Base-by-base conservation (phyloP, 257 asterid genomes). In the Solanum pennellii region DNA sequence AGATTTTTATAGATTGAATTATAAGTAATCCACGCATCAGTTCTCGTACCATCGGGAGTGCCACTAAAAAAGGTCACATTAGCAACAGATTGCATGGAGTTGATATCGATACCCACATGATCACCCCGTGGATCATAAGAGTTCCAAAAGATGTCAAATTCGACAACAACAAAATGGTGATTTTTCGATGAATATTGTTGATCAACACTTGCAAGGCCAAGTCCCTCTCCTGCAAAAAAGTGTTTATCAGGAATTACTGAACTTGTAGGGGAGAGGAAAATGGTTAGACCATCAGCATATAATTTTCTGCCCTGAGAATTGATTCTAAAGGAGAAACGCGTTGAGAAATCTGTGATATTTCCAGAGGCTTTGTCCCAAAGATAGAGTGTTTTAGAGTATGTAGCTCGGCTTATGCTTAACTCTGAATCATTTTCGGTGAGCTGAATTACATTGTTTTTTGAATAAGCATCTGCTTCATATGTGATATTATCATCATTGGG, bases 31-130 rank as follows among this genome's bases (percentile, higher is more conserved):
- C 86, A 80, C 3, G 65, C 91, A 3, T 89, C 84, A 39, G 87
- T 77, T 37, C 1, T 21, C 9, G 0, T n/a, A 14, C 88, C 92
- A 23, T 27, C 15, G 11, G 71, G 27, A 39, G 87, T 73, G 75
- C 68, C 69, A 52, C 80, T 83, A 66, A 3, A 8, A 91, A 92
- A 89, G 13, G 72, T n/a, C 9, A 13, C 82, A 37, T 3, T 25
- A 3, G 8, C 6, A 18, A 23, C 76, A 16, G 91, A 91, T 29
- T 42, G 9, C 88, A 86, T 47, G 5, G 90, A 89, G 44, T 89
- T 89, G n/a, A 92, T 71, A 83, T 90, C 85, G 25, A 91, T 85
- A 12, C 52, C 94, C 94, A 90, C 91, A 23, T 91, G 94, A 49
- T 82, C 66, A 3, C 87, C 66, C 4, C 59, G 79, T 23, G 84